Evolutionary conservation across 352 stramenopile species (phyloP), one percentile per base, ranked within the genome.

Genomic region (Peronospora tabacina): DNA sequence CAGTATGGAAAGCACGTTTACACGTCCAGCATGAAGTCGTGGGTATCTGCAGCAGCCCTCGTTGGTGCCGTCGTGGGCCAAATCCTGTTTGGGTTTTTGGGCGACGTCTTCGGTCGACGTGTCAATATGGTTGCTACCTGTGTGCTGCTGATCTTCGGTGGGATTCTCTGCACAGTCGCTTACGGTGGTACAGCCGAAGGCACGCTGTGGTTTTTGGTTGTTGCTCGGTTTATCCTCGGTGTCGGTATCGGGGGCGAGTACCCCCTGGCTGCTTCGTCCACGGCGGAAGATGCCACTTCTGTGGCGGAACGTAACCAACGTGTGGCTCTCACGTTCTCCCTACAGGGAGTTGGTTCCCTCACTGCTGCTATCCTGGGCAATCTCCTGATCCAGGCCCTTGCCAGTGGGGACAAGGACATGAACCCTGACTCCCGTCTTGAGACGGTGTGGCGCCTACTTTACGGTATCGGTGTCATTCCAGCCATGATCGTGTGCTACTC

Each of bases 41-140:
- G 61, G 44, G 71, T 87, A 0, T 87, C 75, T 5, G 72, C 75
- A 0, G 68, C 62, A 0, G 74, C 74, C 1, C 47, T 85, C n/a
- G 67, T 85, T 19, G 74, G 74, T 26, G 74, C 74, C 24, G 70
- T 83, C 2, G 54, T 85, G 24, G 71, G 69, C 5, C 76, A 88
- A 55, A 48, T 88, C 3, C 11, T 53, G 16, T 87, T 87, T 48
- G 73, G 73, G 2, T 70, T 63, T 46, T 63, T 87, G 4, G 76
- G 71, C 12, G 73, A 87, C 36, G 56, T 82, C 12, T 78, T 88
- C 28, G 77, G 77, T 3, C 72, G 77, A 38, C 60, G 62, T 17
- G 55, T 82, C 49, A 83, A 79, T 55, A 86, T 88, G 77, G 75
- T 86, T 43, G 54, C 58, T 40, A 86, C 77, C 17, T 88, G 77